Evolutionary conservation across 1,284 basidiomycete genomes (phyloP).

Genomic region (Moesziomyces parantarcticus): DNA sequence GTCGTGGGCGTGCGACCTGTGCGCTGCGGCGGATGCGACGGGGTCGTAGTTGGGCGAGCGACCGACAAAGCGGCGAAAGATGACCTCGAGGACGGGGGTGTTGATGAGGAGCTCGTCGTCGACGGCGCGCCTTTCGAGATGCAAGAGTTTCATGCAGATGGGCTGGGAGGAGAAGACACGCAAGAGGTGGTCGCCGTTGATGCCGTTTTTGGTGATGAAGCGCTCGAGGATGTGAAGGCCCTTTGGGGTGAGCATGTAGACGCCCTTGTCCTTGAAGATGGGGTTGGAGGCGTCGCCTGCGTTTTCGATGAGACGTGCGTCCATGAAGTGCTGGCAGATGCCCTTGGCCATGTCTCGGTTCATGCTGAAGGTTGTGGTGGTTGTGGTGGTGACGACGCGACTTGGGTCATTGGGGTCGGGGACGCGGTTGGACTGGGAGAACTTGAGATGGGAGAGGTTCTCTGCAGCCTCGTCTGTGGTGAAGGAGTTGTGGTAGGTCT

Average conservation of each 20-base stretch:
- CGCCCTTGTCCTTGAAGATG: constrained; percentile 95
- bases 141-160: constrained; percentile 96
- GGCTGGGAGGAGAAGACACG: constrained; percentile 90
- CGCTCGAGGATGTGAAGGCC: constrained; percentile 97
- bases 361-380: constrained; percentile 99
- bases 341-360: constrained; percentile 98
- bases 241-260: constrained; percentile 95
- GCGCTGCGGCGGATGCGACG: constrained; percentile 2
- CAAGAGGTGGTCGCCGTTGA: constrained; percentile 87
- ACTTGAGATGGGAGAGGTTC: constrained; percentile 94
- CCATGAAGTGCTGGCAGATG: constrained; percentile 99
- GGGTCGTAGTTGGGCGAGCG: constrained; percentile 68
- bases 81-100: constrained; percentile 88
- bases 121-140: constrained; percentile 87
- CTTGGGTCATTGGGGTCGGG: constrained; percentile 97
- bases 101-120: constrained; percentile 99
- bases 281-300: constrained; percentile 87
- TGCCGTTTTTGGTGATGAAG: constrained; percentile 99
- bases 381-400: constrained; percentile 97
- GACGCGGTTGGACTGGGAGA: constrained; percentile 97
- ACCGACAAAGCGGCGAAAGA: constrained; percentile 94
- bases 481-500: constrained; percentile 92
- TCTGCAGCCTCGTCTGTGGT: constrained; percentile 94
- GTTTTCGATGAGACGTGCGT: constrained; percentile 95
- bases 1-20: constrained; percentile 5